Evolutionary conservation across 768 basidiomycete genomes (phyloP).

Genomic region (Fistulinella prunicolor): DNA sequence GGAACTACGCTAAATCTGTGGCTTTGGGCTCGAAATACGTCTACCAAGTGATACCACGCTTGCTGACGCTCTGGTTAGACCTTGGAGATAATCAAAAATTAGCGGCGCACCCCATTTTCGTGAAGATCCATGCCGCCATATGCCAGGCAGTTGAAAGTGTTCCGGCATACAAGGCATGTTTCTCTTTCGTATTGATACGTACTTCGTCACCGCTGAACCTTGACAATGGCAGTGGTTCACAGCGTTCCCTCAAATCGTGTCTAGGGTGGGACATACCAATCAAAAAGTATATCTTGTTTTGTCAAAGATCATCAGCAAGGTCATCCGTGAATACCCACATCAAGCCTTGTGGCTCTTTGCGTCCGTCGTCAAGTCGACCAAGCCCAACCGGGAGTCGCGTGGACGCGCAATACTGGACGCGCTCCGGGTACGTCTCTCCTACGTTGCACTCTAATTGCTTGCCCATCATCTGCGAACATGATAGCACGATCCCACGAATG

Average conservation of each 20-base stretch:
- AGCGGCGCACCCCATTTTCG: conserved; percentile 39
- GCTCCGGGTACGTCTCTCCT: conserved; percentile 46
- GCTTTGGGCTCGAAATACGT: conserved; percentile 88
- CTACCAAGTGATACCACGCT: conserved; percentile 91
- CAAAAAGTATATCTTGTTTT: conserved; percentile 57
- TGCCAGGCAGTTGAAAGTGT: conserved; percentile 53
- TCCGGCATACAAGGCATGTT: conserved; percentile 74
- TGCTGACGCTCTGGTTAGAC: conserved; percentile 94
- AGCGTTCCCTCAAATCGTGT: conserved; percentile 95
- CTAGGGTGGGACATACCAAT: conserved; percentile 80
- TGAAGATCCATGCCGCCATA: conserved; percentile 56
- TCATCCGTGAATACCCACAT: conserved; percentile 81
- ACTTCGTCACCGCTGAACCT: conserved; percentile 7
- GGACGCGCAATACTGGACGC: conserved; percentile 57
- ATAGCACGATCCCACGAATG: conserved; percentile 48
- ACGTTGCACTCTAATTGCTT: not conserved
- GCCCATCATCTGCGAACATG: not conserved
- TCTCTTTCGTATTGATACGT: not conserved
- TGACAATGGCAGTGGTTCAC: conserved; percentile 79
- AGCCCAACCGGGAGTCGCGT: conserved; percentile 52
- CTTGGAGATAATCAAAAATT: conserved; percentile 55
- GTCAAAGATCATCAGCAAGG: conserved; percentile 60
- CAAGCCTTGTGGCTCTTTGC: conserved; percentile 94
- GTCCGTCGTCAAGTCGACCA: conserved; percentile 83
- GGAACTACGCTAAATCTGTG: conserved; percentile 68